Percentiles rank a stretch among this genome's conserved stretches.
Evolutionary conservation across 2,329 filamentous ascomycete species (phyloP).

Genomic region (Ophiostoma quercus): DNA sequence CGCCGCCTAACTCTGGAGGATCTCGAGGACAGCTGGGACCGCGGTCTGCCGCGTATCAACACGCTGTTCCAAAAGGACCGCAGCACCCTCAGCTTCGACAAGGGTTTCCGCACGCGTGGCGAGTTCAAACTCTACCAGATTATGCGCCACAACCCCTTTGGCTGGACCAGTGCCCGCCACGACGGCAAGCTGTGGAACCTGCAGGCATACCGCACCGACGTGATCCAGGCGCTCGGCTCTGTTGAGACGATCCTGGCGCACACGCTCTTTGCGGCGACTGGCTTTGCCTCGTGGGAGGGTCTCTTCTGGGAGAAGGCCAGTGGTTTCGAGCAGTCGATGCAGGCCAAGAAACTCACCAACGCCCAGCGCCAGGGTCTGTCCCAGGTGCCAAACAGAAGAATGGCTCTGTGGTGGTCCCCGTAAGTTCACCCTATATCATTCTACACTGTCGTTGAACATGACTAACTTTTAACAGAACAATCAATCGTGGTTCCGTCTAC

Average conservation of each 20-base stretch:
- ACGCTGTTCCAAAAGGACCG: constrained; percentile 98
- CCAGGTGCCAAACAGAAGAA: constrained; percentile 71
- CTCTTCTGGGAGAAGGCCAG: constrained; percentile 71
- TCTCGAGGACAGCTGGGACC: constrained; percentile 96
- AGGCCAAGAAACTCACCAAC: constrained; percentile 98
- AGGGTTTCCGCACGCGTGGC: constrained; percentile 89
- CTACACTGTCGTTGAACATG: not conserved
- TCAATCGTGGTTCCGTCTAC: constrained; percentile 94
- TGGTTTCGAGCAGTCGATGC: constrained; percentile 65
- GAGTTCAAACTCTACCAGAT: constrained; percentile 98
- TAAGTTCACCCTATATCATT: not conserved
- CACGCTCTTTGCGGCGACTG: constrained; percentile 92
- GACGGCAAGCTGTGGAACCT: constrained; percentile 97
- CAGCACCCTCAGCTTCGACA: constrained; percentile 95
- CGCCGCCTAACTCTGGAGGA: constrained; percentile 90
- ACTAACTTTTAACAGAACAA: constrained; percentile 47
- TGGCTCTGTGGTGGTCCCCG: constrained; percentile 93
- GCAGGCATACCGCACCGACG: constrained; percentile 82
- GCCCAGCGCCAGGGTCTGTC: constrained; percentile 94
- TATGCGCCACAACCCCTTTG: constrained; percentile 99
- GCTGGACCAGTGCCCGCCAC: constrained; percentile 97
- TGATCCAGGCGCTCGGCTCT: constrained; percentile 92
- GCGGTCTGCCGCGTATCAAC: constrained; percentile 94
- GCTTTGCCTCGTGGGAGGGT: constrained; percentile 95
- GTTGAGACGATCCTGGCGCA: constrained; percentile 98